phyloP scores from a whole-genome alignment of 768 basidiomycete species.

The Megacollybia marginata region DNA sequence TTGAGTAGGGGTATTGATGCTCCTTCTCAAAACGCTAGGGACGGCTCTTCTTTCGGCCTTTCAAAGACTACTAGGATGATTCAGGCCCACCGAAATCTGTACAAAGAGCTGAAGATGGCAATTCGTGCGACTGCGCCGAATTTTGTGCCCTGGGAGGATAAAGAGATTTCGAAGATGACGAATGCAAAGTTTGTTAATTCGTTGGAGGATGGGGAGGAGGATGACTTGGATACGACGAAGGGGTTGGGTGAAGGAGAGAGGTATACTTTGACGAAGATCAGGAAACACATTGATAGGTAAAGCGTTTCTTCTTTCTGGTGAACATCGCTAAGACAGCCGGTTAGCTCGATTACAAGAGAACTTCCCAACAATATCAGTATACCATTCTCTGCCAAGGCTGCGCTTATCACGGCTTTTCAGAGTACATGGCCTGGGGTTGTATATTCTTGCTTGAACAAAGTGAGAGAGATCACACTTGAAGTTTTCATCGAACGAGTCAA shows the following conservation, averaged over 20 bases:
- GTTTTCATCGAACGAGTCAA: conserved; percentile 7
- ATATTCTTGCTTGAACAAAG: conserved; percentile 2
- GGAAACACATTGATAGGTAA: conserved; percentile 23
- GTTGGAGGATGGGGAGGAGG: conserved; percentile 11
- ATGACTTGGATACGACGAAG: conserved; percentile 6
- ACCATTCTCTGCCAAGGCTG: conserved; percentile 19
- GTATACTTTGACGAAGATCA: conserved; percentile 24
- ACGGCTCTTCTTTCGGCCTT: not conserved
- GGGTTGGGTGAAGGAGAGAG: conserved; percentile 8
- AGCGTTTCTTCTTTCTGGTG: conserved; percentile 1
- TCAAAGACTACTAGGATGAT: conserved; percentile 18
- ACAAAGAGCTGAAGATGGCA: conserved; percentile 18
- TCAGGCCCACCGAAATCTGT: conserved; percentile 22
- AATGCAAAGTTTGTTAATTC: conserved; percentile 4
- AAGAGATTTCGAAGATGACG: not conserved
- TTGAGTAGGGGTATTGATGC: not conserved
- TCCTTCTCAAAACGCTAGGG: not conserved
- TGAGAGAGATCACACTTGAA: conserved; percentile 12
- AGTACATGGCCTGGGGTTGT: conserved; percentile 13
- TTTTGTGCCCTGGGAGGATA: conserved; percentile 20
- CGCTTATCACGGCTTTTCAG: conserved; percentile 17
- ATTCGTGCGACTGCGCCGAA: conserved; percentile 27
- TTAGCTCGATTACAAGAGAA: conserved; percentile 13
- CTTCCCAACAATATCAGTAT: conserved; percentile 22
- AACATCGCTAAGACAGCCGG: not conserved